These are phyloP conservation scores for Colletotrichum musicola DNA, from an alignment of 2,329 filamentous ascomycete genomes.

Conservation along the genomic window DNA sequence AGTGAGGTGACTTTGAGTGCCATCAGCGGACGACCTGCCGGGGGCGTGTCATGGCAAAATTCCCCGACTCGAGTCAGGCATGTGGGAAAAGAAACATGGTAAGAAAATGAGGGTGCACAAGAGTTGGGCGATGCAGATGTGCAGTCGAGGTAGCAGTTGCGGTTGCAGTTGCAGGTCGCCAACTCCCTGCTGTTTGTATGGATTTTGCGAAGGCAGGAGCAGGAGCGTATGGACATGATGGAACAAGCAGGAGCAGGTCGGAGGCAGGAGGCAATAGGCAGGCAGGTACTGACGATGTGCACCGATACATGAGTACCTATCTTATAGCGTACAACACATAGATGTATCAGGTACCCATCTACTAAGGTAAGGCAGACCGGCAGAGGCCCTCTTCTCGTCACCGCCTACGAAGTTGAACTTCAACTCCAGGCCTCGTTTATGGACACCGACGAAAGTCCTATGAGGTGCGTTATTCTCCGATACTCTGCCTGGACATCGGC, in stretches of 20 bases:
- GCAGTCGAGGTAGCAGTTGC: conserved; percentile 1
- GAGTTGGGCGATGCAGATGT: conserved; percentile 12
- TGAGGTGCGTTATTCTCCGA: neutral
- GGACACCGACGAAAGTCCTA: neutral
- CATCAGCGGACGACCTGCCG: neutral
- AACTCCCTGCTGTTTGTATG: neutral
- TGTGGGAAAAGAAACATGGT: conserved; percentile 4
- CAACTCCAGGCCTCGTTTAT: neutral
- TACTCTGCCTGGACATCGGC: neutral
- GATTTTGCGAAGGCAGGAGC: no score
- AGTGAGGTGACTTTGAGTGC: conserved; percentile 31
- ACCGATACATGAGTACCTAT: no score
- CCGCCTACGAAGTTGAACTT: neutral
- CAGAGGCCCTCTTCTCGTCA: neutral
- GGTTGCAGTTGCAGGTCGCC: neutral
- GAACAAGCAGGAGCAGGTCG: neutral
- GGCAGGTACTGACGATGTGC: no score
- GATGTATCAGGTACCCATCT: no score
- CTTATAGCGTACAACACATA: no score
- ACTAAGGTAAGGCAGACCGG: no score
- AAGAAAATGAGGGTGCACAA: neutral
- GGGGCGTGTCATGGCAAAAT: neutral
- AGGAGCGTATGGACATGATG: neutral
- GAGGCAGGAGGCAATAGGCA: neutral
- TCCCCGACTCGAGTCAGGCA: conserved; percentile 27